Conservation (phyloP, 2,329 filamentous ascomycete genomes). For the Pyrenophora graminea region DNA sequence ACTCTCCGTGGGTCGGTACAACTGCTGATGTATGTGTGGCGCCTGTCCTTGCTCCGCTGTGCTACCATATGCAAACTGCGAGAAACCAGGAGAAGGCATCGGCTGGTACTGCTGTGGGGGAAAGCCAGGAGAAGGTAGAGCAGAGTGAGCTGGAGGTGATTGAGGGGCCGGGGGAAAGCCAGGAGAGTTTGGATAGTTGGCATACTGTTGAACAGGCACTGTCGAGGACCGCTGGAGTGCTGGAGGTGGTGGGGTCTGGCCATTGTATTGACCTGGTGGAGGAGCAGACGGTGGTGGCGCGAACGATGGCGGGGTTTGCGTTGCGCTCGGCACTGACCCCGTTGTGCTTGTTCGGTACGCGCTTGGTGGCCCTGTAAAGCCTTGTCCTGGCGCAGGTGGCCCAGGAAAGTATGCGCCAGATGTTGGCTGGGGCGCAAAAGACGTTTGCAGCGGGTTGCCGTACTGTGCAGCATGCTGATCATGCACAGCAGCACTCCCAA, state of each 20-base stretch:
- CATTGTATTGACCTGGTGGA: slow-evolving; percentile 29
- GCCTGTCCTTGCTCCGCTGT: slow-evolving; percentile 37
- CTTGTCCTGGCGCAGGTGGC: slow-evolving; percentile 44
- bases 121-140: slow-evolving; percentile 47
- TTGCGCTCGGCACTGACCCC: slow-evolving; percentile 43
- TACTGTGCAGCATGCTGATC: slow-evolving; percentile 44
- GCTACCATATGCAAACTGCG: slow-evolving; percentile 57
- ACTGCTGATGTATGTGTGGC: slow-evolving; percentile 68
- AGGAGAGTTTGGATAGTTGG: slow-evolving; percentile 44
- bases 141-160: slow-evolving; percentile 33
- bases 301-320: slow-evolving; percentile 44
- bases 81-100: slow-evolving; percentile 54
- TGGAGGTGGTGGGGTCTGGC: slow-evolving; percentile 30
- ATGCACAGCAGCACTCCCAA: slow-evolving; percentile 46
- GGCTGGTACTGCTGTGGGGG: slow-evolving; percentile 44
- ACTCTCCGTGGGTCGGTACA: slow-evolving; percentile 69
- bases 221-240: slow-evolving; percentile 38
- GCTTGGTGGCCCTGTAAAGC: slow-evolving; percentile 39
- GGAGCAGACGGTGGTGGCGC: slow-evolving; percentile 44
- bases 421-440: slow-evolving; percentile 41
- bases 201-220: slow-evolving; percentile 44
- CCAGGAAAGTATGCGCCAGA: slow-evolving; percentile 49
- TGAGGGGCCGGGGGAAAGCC: slow-evolving; percentile 38
- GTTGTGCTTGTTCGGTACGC: slow-evolving; percentile 43
- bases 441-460: slow-evolving; percentile 36